Base-by-base conservation (phyloP, 2,329 filamentous ascomycete genomes). In the Alternaria arbusti region DNA sequence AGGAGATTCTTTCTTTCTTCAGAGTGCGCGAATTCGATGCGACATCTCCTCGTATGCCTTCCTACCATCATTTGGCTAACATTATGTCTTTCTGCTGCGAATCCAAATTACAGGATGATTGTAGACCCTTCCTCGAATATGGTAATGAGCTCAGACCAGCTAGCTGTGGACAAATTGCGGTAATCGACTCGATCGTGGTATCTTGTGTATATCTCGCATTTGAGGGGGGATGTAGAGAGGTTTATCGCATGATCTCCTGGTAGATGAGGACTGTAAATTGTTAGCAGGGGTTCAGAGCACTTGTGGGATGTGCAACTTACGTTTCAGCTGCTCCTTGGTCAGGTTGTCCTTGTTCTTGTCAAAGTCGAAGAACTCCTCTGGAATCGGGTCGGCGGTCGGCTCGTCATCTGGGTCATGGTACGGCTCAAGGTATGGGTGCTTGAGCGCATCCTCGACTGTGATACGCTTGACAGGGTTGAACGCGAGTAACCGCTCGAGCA, bases 381-480 rank as follows among this genome's bases (percentile, higher is more conserved):
- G 96, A 76, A 99, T 99, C 22, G 96, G 94, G 46, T 94, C 92
- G 17, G 96, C 96, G 12, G 93, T 97, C 54, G 96, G 96, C 86
- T 99, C 96, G 79, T 99, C 96, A 78, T 98, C 96, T 7, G 96
- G 96, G 80, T 99, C 96, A 81, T 99, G 96, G 83, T 99, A 99
- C 6, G 96, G 96, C 85, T 99, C 96, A 32, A 99, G 88, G 83
- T 99, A 99, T 6, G 96, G 95, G 83, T 99, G 96, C 84, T 96
- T 96, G 69, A 99, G 87, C 20, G 96, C 96, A 69, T 99, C 96
- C 79, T 98, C 96, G 23, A 99, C 96, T 1, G 93, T 97, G 81
- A 99, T 99, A 71, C 96, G 92, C 89, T 99, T 99, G 67, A 96
- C 93, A 0, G 96, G 96, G 84, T 99, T 99, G 86, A 99, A 99